These are phyloP conservation scores for Arabidopsis lyrata DNA, from an alignment of 441 rosid species.

Conservation along the genomic window DNA sequence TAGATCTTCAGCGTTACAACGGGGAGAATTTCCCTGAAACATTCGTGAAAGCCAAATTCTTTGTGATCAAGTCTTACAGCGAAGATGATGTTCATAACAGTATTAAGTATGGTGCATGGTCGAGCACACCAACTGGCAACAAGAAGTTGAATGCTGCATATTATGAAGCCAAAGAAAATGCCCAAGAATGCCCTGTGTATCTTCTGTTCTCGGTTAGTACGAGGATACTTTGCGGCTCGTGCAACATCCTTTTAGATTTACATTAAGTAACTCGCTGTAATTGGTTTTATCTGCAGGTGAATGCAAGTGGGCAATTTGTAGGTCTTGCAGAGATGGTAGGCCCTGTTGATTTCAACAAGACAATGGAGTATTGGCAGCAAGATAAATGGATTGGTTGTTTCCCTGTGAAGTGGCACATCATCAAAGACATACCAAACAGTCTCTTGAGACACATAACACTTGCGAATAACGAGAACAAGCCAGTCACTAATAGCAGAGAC, in stretches of 20 bases:
- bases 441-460: conserved; percentile 66
- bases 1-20: conserved; percentile 55
- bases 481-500: conserved; percentile 83
- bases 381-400: conserved; percentile 87
- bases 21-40: conserved; percentile 58
- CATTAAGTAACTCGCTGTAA: neutral
- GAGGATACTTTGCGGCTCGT: neutral
- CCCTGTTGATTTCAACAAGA: conserved; percentile 73
- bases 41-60: conserved; percentile 60
- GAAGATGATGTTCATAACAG: conserved; percentile 87
- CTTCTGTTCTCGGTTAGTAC: conserved; percentile 86
- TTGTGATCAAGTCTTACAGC: conserved; percentile 76
- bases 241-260: neutral
- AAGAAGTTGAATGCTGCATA: conserved; percentile 89
- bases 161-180: conserved; percentile 60
- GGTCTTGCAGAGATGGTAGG: conserved; percentile 80
- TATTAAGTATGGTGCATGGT: conserved; percentile 71
- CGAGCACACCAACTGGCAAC: conserved; percentile 80
- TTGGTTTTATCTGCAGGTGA: conserved; percentile 54
- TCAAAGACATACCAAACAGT: conserved; percentile 76
- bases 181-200: conserved; percentile 76
- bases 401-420: conserved; percentile 76
- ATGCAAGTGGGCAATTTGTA: conserved; percentile 80
- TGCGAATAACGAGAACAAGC: conserved; percentile 74
- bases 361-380: conserved; percentile 78